phyloP scores from a whole-genome alignment of 371 early-diverging fungal species.

The Sanchytrium tribonematis region DNA sequence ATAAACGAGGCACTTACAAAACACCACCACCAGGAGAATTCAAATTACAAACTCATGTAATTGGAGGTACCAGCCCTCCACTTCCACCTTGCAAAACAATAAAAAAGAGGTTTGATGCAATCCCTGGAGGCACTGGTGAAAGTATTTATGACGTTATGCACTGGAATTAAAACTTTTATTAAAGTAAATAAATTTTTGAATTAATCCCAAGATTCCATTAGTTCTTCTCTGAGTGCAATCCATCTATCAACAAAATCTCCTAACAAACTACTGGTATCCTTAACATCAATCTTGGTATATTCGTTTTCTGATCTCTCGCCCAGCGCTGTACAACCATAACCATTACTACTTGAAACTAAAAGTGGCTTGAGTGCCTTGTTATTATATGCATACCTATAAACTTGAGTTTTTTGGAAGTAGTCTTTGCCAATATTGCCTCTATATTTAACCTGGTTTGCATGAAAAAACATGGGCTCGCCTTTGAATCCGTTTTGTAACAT shows the following conservation, averaged over 20 bases:
- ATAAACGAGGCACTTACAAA: background rate
- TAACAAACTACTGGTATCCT: background rate
- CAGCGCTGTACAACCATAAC: background rate
- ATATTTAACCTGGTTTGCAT: background rate
- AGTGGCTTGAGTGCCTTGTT: background rate
- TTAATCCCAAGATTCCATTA: background rate
- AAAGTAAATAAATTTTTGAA: background rate
- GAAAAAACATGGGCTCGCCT: background rate
- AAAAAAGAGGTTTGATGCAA: background rate
- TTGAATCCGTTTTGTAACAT: background rate
- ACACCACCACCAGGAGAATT: background rate
- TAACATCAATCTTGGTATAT: background rate
- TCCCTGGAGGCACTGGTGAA: background rate
- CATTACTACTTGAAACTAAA: background rate
- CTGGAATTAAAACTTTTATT: background rate
- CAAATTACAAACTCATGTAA: background rate
- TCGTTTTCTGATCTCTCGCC: background rate
- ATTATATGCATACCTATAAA: background rate
- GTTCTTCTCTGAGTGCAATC: background rate
- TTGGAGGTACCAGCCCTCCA: background rate
- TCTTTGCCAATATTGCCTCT: background rate
- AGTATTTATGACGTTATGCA: background rate
- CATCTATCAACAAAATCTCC: background rate
- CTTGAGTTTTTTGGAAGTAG: background rate
- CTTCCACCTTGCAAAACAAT: background rate